phyloP scores from a whole-genome alignment of 306 rosid species.

The Lablab purpureus region DNA sequence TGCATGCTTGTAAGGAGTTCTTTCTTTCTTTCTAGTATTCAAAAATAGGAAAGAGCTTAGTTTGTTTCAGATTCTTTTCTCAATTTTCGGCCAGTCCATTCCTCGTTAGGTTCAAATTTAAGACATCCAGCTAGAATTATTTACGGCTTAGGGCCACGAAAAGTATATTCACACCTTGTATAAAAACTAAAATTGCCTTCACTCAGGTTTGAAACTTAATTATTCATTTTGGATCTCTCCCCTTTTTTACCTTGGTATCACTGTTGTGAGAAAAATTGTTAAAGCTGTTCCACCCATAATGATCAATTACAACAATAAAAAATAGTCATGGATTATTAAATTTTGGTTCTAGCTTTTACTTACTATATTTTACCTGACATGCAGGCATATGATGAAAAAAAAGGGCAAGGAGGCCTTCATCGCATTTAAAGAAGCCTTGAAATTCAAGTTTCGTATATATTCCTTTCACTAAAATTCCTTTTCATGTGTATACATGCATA shows the following conservation, averaged over 20 bases:
- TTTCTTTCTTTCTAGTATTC: constrained; percentile 23
- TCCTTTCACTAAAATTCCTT: constrained; percentile 26
- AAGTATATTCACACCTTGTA: constrained; percentile 1
- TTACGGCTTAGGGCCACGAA: constrained; percentile 18
- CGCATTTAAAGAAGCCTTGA: constrained; percentile 94
- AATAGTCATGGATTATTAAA: neutral
- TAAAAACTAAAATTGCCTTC: constrained; percentile 23
- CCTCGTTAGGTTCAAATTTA: constrained; percentile 14
- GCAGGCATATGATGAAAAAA: constrained; percentile 92
- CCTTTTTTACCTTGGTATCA: constrained; percentile 29
- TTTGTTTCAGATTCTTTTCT: constrained; percentile 9
- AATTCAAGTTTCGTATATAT: constrained; percentile 78
- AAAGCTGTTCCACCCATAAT: constrained; percentile 14
- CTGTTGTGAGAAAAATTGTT: neutral
- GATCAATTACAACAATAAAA: neutral
- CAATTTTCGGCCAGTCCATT: constrained; percentile 3
- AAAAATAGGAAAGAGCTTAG: neutral
- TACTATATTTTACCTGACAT: constrained; percentile 45
- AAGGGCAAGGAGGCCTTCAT: constrained; percentile 87
- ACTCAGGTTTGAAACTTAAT: constrained; percentile 23
- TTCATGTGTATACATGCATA: constrained; percentile 22
- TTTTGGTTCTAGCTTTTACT: constrained; percentile 39
- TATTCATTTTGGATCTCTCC: constrained; percentile 25
- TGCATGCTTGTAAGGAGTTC: constrained; percentile 84
- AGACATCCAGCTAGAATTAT: constrained; percentile 7